Conservation (phyloP, 2,329 filamentous ascomycete genomes). For the Sporothrix euskadiensis region DNA sequence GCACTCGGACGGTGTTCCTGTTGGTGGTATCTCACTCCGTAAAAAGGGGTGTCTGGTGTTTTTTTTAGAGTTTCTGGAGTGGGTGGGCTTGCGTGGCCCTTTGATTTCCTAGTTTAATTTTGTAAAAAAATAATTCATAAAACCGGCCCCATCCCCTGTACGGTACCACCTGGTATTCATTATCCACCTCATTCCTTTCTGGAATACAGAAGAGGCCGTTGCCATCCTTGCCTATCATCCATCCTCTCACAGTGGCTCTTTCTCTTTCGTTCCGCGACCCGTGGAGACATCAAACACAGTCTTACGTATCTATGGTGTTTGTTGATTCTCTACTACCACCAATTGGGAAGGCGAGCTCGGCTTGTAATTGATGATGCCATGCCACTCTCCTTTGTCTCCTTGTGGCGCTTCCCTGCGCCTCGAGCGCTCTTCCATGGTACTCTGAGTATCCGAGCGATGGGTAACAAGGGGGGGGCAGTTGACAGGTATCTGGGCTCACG, state of each 20-base stretch:
- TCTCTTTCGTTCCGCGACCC: conserved; percentile 1
- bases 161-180: neutral
- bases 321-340: neutral
- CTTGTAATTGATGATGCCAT: neutral
- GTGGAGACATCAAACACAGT: conserved; percentile 9
- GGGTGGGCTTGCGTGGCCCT: conserved; percentile 19
- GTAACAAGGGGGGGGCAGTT: neutral
- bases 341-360: neutral
- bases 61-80: neutral
- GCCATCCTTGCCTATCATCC: neutral
- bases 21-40: neutral
- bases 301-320: conserved; percentile 9
- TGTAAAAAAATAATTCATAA: neutral
- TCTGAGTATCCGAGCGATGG: neutral
- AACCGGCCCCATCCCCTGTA: neutral
- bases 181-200: neutral
- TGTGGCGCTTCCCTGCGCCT: neutral
- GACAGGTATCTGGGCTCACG: neutral
- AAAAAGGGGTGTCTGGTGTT: neutral
- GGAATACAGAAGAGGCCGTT: neutral
- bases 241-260: neutral
- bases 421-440: neutral
- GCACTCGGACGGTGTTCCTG: neutral
- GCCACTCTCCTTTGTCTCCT: neutral
- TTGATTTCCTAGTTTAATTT: conserved; percentile 5